These are phyloP conservation scores for Lentinula detonsa DNA, from an alignment of 768 basidiomycete genomes.

Conservation along the genomic window DNA sequence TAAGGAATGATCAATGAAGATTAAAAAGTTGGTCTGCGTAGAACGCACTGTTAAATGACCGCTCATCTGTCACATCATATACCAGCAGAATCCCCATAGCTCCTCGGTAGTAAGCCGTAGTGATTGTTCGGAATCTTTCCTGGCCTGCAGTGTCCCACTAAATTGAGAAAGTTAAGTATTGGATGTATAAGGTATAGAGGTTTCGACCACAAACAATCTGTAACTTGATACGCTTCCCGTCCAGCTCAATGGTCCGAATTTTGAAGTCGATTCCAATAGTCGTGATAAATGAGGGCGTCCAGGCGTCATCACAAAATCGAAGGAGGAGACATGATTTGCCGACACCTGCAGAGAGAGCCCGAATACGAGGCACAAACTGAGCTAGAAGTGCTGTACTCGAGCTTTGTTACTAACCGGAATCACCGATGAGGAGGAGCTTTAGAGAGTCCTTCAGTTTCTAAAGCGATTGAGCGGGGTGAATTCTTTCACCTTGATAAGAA, in stretches of 20 bases:
- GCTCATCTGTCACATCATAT: conserved; percentile 96
- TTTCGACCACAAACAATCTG: conserved; percentile 71
- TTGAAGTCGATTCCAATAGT: conserved; percentile 99
- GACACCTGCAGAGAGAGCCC: conserved; percentile 51
- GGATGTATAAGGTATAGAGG: not conserved
- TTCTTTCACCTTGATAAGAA: conserved; percentile 77
- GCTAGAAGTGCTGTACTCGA: not conserved
- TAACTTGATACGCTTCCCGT: conserved; percentile 97
- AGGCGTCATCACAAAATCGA: conserved; percentile 98
- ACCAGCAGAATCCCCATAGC: conserved; percentile 98
- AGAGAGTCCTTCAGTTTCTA: conserved; percentile 12
- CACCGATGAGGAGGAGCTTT: conserved; percentile 91
- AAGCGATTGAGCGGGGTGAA: not conserved
- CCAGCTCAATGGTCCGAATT: conserved; percentile 97
- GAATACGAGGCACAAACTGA: not conserved
- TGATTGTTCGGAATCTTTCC: conserved; percentile 98
- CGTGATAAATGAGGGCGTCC: conserved; percentile 99
- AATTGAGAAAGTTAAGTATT: not conserved
- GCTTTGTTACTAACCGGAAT: conserved; percentile 61
- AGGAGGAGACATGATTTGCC: conserved; percentile 95
- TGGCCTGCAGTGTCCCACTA: conserved; percentile 99
- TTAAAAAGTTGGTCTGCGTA: conserved; percentile 12
- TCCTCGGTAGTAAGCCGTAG: conserved; percentile 97
- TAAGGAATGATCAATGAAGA: not conserved
- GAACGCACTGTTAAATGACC: conserved; percentile 88